A percentile compares a stretch with the other conserved stretches of the same genome.
Evolutionary conservation across 345 rosid genomes (phyloP).

Genomic region (Salix exigua): DNA sequence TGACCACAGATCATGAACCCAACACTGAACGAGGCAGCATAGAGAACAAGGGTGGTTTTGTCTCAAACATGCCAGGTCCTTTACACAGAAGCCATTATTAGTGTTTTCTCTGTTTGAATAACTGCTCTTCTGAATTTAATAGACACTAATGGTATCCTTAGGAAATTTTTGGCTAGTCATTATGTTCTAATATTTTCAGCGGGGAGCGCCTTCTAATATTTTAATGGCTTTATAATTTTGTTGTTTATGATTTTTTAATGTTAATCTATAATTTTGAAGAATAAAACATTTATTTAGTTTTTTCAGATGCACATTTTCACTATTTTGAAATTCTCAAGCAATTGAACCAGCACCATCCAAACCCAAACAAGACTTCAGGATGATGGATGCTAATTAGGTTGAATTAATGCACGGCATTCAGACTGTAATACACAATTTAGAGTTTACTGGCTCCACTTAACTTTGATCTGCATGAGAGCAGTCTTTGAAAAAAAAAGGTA

Average conservation of each 20-base stretch:
- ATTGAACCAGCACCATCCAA: background rate
- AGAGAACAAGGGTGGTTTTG: conserved; percentile 72
- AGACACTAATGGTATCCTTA: background rate
- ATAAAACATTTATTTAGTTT: background rate
- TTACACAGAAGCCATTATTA: background rate
- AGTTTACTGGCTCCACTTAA: background rate
- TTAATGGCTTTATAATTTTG: background rate
- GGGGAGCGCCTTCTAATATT: background rate
- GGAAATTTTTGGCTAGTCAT: background rate
- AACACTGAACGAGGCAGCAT: conserved; percentile 58
- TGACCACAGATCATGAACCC: conserved; percentile 69
- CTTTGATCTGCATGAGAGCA: conserved; percentile 1
- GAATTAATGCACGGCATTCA: background rate
- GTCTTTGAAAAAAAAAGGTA: background rate
- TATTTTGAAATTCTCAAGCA: background rate
- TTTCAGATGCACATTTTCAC: background rate
- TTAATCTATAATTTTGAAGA: background rate
- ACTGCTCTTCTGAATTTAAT: background rate
- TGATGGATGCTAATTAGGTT: background rate
- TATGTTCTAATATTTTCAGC: background rate
- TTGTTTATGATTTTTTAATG: background rate
- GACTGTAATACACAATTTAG: background rate
- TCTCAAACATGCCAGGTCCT: conserved; percentile 71
- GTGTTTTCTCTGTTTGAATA: background rate
- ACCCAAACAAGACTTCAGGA: background rate